A percentile compares a stretch with the other conserved stretches of the same genome.
Evolutionary conservation across 805 yeast genomes (phyloP).

Genomic region (Grigorovia yakushimaensis): DNA sequence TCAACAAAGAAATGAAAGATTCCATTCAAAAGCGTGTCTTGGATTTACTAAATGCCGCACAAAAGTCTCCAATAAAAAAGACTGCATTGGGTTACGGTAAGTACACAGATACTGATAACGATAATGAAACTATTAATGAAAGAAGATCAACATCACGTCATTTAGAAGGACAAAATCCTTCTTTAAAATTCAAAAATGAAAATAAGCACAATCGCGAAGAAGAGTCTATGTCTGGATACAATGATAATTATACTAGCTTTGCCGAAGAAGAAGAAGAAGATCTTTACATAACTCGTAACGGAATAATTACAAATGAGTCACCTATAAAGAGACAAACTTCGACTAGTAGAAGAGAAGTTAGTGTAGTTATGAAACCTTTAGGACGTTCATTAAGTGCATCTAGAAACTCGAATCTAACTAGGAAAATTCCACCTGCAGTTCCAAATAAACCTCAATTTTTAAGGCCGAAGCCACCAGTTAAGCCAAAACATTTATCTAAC

Average conservation of each 20-base stretch:
- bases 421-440: slow-evolving; percentile 39
- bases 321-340: not conserved
- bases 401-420: slow-evolving; percentile 9
- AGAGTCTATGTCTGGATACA: not conserved
- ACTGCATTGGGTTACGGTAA: slow-evolving; percentile 80
- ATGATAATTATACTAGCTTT: too few relatives aligned
- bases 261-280: not conserved
- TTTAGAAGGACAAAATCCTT: not conserved
- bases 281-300: not conserved
- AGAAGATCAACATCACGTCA: not conserved
- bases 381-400: slow-evolving; percentile 1
- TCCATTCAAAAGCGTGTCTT: slow-evolving; percentile 50
- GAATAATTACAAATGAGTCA: not conserved
- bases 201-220: not conserved
- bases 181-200: not conserved
- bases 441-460: slow-evolving; percentile 17
- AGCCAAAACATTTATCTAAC: slow-evolving; percentile 33
- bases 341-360: slow-evolving; percentile 1
- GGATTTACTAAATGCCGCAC: slow-evolving; percentile 32
- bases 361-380: slow-evolving; percentile 4
- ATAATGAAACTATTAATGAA: not conserved
- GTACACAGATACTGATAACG: slow-evolving; percentile 38
- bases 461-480: slow-evolving; percentile 27
- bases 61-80: slow-evolving; percentile 24
- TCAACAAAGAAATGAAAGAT: slow-evolving; percentile 12